Evolutionary conservation across 2,329 filamentous ascomycete genomes (phyloP).

Genomic region (Shiraia sp.): DNA sequence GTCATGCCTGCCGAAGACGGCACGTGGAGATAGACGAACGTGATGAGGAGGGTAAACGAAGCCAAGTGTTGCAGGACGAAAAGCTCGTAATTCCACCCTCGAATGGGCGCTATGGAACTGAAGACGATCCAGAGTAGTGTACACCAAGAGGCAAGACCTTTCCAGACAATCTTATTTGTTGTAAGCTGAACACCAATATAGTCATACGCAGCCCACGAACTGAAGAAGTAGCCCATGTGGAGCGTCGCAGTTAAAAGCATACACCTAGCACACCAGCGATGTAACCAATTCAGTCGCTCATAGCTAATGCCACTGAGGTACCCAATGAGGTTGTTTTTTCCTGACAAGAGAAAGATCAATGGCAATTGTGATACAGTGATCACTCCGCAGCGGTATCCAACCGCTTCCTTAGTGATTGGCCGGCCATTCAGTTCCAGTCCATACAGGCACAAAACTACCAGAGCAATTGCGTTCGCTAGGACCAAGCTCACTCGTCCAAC

Average conservation of each 20-base stretch:
- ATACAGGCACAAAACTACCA: conserved; percentile 62
- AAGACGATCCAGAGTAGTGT: conserved; percentile 68
- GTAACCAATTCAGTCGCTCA: conserved; percentile 73
- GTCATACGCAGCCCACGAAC: conserved; percentile 57
- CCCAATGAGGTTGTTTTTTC: conserved; percentile 63
- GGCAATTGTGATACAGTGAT: conserved; percentile 59
- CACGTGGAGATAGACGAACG: conserved; percentile 66
- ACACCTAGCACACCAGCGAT: conserved; percentile 72
- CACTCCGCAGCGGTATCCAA: conserved; percentile 61
- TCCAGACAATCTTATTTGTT: conserved; percentile 67
- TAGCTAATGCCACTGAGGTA: conserved; percentile 66
- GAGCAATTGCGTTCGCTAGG: conserved; percentile 52
- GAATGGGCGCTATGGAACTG: conserved; percentile 65
- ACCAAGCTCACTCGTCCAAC: conserved; percentile 47
- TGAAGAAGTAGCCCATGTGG: conserved; percentile 71
- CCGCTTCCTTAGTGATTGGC: conserved; percentile 56
- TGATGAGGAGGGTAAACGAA: conserved; percentile 64
- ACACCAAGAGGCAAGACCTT: conserved; percentile 69
- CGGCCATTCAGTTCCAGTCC: conserved; percentile 55
- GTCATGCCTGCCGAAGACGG: conserved; percentile 55
- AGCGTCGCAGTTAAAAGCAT: conserved; percentile 70
- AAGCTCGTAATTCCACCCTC: conserved; percentile 69
- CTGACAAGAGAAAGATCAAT: conserved; percentile 59
- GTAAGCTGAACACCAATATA: conserved; percentile 63
- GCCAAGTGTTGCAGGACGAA: conserved; percentile 71